A percentile compares a stretch with the other conserved stretches of the same genome.
Conservation (phyloP, 2,329 filamentous ascomycete genomes). For the Fusarium sp. region DNA sequence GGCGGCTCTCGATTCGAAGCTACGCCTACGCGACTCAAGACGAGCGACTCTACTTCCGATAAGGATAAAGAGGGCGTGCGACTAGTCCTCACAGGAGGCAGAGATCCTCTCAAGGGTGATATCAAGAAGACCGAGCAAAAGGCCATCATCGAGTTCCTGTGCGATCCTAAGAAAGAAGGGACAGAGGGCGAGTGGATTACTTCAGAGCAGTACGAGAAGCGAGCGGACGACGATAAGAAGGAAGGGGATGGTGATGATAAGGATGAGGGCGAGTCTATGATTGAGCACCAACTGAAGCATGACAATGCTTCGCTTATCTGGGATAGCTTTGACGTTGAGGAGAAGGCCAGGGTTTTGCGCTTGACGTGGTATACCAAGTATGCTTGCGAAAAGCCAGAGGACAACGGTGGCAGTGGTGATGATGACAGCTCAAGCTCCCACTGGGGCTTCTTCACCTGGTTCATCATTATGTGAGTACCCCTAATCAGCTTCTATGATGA, state of each 20-base stretch:
- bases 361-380: slow-evolving; percentile 90
- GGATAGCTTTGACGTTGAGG: slow-evolving; percentile 74
- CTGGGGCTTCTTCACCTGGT: slow-evolving; percentile 99
- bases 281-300: slow-evolving; percentile 66
- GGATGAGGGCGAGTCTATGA: slow-evolving; percentile 54
- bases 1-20: slow-evolving; percentile 73
- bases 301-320: slow-evolving; percentile 76
- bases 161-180: slow-evolving; percentile 78
- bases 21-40: slow-evolving; percentile 73
- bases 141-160: slow-evolving; percentile 87
- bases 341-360: slow-evolving; percentile 72
- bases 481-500: too few relatives aligned
- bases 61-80: slow-evolving; percentile 77
- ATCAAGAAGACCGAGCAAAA: slow-evolving; percentile 71
- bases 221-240: slow-evolving; percentile 51
- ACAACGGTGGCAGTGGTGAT: slow-evolving; percentile 53
- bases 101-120: slow-evolving; percentile 57
- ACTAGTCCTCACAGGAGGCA: slow-evolving; percentile 73
- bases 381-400: slow-evolving; percentile 74
- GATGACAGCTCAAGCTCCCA: slow-evolving; percentile 61
- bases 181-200: slow-evolving; percentile 75
- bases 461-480: slow-evolving; percentile 84
- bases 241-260: slow-evolving; percentile 54
- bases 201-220: slow-evolving; percentile 64
- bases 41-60: slow-evolving; percentile 72